Evolutionary conservation across 2,329 filamentous ascomycete genomes (phyloP).

Genomic region (Fusarium sp.): DNA sequence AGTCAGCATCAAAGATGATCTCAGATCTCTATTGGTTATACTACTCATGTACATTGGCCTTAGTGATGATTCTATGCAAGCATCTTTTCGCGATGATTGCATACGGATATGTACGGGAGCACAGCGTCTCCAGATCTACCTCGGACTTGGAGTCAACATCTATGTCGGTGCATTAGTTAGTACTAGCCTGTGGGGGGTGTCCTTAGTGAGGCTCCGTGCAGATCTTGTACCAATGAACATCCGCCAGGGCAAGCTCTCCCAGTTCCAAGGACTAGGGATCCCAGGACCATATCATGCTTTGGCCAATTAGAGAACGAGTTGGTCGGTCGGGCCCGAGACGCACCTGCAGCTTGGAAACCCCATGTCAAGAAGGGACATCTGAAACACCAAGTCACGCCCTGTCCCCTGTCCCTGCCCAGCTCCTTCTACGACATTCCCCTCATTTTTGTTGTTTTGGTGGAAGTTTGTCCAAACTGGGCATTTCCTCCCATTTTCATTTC

Average conservation of each 20-base stretch:
- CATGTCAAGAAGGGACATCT: conserved; percentile 30
- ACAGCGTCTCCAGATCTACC: background rate
- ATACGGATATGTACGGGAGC: background rate
- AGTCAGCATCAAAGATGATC: background rate
- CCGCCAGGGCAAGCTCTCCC: background rate
- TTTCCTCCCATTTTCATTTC: conserved; percentile 17
- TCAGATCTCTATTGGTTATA: background rate
- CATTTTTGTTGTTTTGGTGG: conserved; percentile 11
- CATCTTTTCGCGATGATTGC: background rate
- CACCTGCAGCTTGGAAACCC: conserved; percentile 32
- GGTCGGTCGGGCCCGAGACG: conserved; percentile 20
- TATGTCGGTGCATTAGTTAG: background rate
- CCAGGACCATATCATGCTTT: background rate
- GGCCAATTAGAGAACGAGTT: conserved; percentile 16
- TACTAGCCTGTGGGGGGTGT: background rate
- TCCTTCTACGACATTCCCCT: conserved; percentile 18
- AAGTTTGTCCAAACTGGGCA: conserved; percentile 11
- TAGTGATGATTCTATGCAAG: background rate
- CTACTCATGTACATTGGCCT: background rate
- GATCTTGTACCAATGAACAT: conserved; percentile 21
- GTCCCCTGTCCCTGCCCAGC: background rate
- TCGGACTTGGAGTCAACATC: background rate
- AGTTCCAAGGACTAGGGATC: conserved; percentile 32
- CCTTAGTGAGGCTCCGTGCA: background rate
- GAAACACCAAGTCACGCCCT: conserved; percentile 23